Evolutionary conservation across 2,329 filamentous ascomycete genomes (phyloP), one percentile per base, ranked within the genome.

Genomic region (Delphinella strobiligena): DNA sequence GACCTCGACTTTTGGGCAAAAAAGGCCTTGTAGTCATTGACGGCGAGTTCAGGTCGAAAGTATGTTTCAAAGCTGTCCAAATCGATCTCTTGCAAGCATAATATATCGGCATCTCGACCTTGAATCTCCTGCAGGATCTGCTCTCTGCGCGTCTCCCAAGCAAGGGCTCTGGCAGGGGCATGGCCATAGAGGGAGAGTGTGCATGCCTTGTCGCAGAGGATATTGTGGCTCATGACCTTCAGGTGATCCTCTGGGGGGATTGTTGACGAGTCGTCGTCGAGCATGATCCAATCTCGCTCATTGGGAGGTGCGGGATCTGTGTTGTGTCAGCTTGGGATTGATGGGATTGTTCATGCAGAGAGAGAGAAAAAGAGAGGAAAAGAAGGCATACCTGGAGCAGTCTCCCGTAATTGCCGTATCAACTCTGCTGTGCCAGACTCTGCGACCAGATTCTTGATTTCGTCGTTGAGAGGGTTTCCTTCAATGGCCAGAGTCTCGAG

Each of bases 71-170:
- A 95, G 39, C 82, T 89, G 52, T 93, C 85, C 40, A 81, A 80
- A 39, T 93, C 89, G 31, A 96, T 83, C 60, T 98, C 91, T 58
- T 98, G 91, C 34, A 98, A 68, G 56, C 87, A 93, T 38, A 96
- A 69, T 52, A 98, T 83, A 61, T 98, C 91, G 37, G 89, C 80
- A 51, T 89, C 75, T 45, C 84, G 76, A 19, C 76, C 72, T 41
- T 78, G 72, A 38, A 98, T 74, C 59, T 96, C 89, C 36, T 81
- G 78, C 42, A 95, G 64, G 45, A 98, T 91, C 42, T 82, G 75
- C 42, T 83, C 76, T 54, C 80, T 82, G 40, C 91, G 80, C 54
- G 85, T 87, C 29, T 91, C 82, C 91, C 91, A 98, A 19, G 75
- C 69, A 17, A 98, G 69, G 7, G 86, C 86, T 40, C 74, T 74